Evolutionary conservation across 495 filamentous ascomycete species (phyloP).

Genomic region (Opeltia flavorubescens): DNA sequence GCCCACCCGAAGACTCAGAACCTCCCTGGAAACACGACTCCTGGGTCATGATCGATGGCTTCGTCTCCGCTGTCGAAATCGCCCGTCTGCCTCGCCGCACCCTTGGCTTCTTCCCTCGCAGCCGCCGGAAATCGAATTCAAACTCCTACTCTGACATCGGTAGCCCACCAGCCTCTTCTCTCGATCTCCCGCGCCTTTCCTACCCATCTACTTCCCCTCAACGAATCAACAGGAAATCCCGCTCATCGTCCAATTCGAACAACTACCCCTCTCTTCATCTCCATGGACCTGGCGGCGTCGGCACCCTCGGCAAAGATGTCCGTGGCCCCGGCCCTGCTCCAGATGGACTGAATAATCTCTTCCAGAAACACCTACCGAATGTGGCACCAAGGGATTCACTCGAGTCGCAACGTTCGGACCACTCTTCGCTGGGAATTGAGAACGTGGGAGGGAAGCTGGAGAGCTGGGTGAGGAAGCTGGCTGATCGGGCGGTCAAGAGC

Average conservation of each 20-base stretch:
- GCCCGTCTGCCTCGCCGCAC: constrained; percentile 67
- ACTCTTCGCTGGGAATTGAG: constrained; percentile 49
- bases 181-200: constrained; percentile 32
- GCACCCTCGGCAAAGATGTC: constrained; percentile 55
- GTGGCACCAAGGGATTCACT: constrained; percentile 40
- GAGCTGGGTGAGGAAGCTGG: constrained; percentile 74
- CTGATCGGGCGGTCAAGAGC: constrained; percentile 40
- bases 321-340: constrained; percentile 63
- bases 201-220: constrained; percentile 16
- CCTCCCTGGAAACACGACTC: constrained; percentile 69
- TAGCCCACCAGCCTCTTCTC: constrained; percentile 50
- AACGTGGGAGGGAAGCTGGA: constrained; percentile 76
- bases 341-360: constrained; percentile 67
- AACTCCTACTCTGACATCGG: constrained; percentile 40
- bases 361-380: constrained; percentile 61
- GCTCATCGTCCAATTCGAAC: constrained; percentile 20
- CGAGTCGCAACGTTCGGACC: constrained; percentile 28
- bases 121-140: constrained; percentile 79
- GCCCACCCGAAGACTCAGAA: constrained; percentile 21
- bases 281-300: constrained; percentile 71
- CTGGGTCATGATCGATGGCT: constrained; percentile 68
- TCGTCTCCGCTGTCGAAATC: constrained; percentile 61
- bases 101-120: constrained; percentile 82
- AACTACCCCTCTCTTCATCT: constrained; percentile 27
- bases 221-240: constrained; percentile 17